Conservation (phyloP, 1,284 basidiomycete species). For the Schizopora paradoxa region DNA sequence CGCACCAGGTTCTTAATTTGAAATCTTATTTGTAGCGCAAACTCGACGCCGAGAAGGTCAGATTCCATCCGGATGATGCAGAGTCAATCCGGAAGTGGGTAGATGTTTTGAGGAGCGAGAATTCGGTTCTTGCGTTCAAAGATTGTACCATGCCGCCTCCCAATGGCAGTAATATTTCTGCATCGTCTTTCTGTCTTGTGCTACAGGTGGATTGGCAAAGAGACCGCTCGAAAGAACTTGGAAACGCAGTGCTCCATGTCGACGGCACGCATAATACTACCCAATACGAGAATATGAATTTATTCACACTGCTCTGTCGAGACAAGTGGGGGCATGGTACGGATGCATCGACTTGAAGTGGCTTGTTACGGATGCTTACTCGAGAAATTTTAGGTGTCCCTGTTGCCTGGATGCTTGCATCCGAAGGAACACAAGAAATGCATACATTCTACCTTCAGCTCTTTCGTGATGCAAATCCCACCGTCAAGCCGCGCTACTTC, state of each 20-base stretch:
- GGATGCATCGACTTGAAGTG: background rate
- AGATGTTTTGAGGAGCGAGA: constrained; percentile 5
- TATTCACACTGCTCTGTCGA: constrained; percentile 19
- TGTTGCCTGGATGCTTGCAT: constrained; percentile 23
- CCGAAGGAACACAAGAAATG: constrained; percentile 19
- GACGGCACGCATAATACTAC: constrained; percentile 24
- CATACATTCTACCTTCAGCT: constrained; percentile 18
- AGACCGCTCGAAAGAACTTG: constrained; percentile 14
- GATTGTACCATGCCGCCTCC: constrained; percentile 9
- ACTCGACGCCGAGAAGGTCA: constrained; percentile 19
- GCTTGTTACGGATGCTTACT: background rate
- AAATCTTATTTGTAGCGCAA: too few relatives aligned
- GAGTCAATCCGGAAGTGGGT: constrained; percentile 17
- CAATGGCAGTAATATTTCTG: constrained; percentile 1
- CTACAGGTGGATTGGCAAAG: constrained; percentile 21
- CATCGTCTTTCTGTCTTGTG: constrained; percentile 15
- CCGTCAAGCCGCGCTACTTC: constrained; percentile 13
- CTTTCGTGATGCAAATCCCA: constrained; percentile 2
- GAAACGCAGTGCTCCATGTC: constrained; percentile 16
- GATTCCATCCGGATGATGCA: constrained; percentile 16
- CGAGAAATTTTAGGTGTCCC: constrained; percentile 14
- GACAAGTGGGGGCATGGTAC: constrained; percentile 23
- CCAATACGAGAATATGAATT: constrained; percentile 16
- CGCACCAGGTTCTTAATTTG: too few relatives aligned
- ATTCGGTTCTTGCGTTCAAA: constrained; percentile 16